phyloP scores from a whole-genome alignment of 495 filamentous ascomycete species.

The Neurospora sp. region DNA sequence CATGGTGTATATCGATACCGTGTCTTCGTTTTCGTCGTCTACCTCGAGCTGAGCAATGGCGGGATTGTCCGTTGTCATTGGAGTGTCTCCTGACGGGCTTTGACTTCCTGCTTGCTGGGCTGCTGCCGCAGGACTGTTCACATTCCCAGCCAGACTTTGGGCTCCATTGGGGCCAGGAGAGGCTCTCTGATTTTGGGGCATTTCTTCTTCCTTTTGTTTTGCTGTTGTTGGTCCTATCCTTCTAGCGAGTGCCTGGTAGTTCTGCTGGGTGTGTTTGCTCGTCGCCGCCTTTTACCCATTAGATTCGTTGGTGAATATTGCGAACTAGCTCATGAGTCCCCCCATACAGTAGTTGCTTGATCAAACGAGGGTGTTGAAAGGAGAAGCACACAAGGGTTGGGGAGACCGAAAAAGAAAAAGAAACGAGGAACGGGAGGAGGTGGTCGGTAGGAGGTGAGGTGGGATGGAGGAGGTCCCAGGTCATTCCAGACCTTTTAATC shows the following conservation, averaged over 20 bases:
- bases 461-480: background rate
- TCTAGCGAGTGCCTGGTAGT: constrained; percentile 2
- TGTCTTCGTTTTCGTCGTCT: constrained; percentile 6
- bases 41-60: constrained; percentile 2
- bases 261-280: constrained; percentile 2
- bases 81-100: background rate
- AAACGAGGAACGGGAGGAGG: background rate
- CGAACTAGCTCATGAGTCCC: background rate
- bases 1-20: constrained; percentile 16
- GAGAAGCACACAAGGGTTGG: background rate
- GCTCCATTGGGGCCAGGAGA: background rate
- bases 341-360: background rate
- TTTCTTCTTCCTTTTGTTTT: background rate
- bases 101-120: background rate
- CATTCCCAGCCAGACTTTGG: background rate
- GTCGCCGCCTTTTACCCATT: constrained; percentile 15
- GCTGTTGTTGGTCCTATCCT: background rate
- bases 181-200: background rate
- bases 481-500: background rate
- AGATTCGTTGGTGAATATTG: constrained; percentile 1
- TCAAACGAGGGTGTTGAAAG: background rate
- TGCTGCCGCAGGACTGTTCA: background rate
- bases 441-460: background rate
- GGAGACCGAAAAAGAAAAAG: background rate
- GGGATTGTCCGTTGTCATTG: background rate